These are phyloP conservation scores for Cicer pinnatifidum DNA, from an alignment of 306 rosid species.

Conservation along the genomic window DNA sequence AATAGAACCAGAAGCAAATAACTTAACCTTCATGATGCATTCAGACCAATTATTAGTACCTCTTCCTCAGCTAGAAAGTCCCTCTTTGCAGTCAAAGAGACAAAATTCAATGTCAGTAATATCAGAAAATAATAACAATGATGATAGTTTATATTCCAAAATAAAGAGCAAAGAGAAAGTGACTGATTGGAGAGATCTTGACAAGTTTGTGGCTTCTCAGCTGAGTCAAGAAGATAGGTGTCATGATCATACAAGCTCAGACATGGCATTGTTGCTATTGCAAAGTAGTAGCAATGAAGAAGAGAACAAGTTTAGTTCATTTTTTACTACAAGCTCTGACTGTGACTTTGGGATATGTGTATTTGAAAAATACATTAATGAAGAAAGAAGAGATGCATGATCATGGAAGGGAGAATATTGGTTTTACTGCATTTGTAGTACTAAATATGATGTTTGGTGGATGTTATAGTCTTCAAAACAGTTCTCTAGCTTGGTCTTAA, in stretches of 20 bases:
- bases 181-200: slow-evolving; percentile 93
- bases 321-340: slow-evolving; percentile 64
- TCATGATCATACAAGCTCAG: slow-evolving; percentile 45
- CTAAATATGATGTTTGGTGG: slow-evolving; percentile 46
- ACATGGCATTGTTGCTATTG: slow-evolving; percentile 57
- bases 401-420: background rate
- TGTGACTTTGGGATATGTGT: slow-evolving; percentile 90
- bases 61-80: slow-evolving; percentile 83
- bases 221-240: slow-evolving; percentile 69
- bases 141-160: slow-evolving; percentile 38
- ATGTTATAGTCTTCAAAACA: background rate
- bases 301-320: slow-evolving; percentile 61
- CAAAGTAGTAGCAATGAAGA: slow-evolving; percentile 56
- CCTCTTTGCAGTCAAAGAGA: slow-evolving; percentile 70
- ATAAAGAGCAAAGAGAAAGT: slow-evolving; percentile 54
- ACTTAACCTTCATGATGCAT: slow-evolving; percentile 53
- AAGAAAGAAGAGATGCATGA: slow-evolving; percentile 36
- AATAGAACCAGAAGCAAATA: slow-evolving; percentile 66
- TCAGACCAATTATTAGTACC: slow-evolving; percentile 66
- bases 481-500: no score
- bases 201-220: slow-evolving; percentile 96
- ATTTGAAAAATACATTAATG: slow-evolving; percentile 64
- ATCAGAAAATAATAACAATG: slow-evolving; percentile 48
- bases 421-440: slow-evolving; percentile 33
- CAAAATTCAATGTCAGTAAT: slow-evolving; percentile 55